Conservation (phyloP, 2,329 filamentous ascomycete species). For the Nothophaeocryptopus gaeumannii region DNA sequence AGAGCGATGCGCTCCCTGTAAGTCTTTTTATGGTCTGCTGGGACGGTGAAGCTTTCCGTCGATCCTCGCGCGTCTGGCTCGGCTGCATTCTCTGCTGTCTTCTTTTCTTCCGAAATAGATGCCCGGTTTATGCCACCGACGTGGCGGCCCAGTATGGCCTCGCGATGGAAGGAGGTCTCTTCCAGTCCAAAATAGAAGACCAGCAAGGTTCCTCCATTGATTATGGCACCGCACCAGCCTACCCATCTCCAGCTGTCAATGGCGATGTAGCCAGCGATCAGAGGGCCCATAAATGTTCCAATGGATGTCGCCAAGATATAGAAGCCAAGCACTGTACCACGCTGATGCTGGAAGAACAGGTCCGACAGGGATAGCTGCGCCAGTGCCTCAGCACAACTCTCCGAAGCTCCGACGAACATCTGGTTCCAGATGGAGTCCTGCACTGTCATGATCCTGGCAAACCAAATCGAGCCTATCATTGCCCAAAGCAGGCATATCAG, state of each 20-base stretch:
- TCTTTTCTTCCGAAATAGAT: constrained; percentile 16
- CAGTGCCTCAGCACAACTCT: constrained; percentile 56
- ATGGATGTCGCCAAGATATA: constrained; percentile 57
- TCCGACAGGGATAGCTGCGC: constrained; percentile 58
- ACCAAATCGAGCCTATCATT: constrained; percentile 54
- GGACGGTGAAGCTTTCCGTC: constrained; percentile 8
- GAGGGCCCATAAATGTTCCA: constrained; percentile 56
- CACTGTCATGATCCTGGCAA: constrained; percentile 45
- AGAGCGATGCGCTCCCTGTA: constrained; percentile 57
- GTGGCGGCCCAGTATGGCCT: constrained; percentile 35
- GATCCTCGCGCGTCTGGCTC: constrained; percentile 5
- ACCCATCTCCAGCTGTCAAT: constrained; percentile 55
- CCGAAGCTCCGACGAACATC: constrained; percentile 57
- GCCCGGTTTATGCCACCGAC: constrained; percentile 19
- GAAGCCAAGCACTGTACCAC: constrained; percentile 53
- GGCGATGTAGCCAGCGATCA: constrained; percentile 53
- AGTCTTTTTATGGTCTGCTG: constrained; percentile 39
- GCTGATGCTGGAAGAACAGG: constrained; percentile 58
- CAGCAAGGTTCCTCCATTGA: constrained; percentile 48
- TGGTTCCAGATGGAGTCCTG: constrained; percentile 55
- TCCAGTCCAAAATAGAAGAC: constrained; percentile 54
- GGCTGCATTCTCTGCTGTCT: constrained; percentile 2
- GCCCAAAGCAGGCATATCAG: constrained; percentile 52
- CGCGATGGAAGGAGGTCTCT: constrained; percentile 52
- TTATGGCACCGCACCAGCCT: constrained; percentile 51